These are phyloP conservation scores for Melanogaster broomeanus DNA, from an alignment of 768 basidiomycete species.

Conservation along the genomic window DNA sequence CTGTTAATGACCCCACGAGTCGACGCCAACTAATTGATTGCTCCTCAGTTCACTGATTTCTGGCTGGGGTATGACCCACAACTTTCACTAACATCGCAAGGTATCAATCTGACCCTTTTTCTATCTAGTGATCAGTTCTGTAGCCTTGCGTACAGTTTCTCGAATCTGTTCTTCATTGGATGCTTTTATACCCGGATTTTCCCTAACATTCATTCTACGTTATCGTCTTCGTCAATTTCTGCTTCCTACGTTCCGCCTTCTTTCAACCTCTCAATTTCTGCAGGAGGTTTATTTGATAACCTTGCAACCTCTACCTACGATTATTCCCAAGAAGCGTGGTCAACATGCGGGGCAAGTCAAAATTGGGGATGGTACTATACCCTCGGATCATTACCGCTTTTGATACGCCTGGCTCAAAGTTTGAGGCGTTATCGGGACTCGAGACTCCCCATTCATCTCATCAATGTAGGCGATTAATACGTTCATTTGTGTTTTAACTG, in stretches of 20 bases:
- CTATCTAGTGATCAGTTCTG: slow-evolving; percentile 73
- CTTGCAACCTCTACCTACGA: slow-evolving; percentile 12
- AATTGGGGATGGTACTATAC: slow-evolving; percentile 67
- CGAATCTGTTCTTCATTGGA: slow-evolving; percentile 69
- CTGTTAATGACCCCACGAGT: not conserved
- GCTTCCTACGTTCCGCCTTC: not conserved
- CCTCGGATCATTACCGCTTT: slow-evolving; percentile 64
- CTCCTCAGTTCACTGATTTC: slow-evolving; percentile 74
- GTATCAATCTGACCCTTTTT: slow-evolving; percentile 1
- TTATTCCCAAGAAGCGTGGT: slow-evolving; percentile 45
- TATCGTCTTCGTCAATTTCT: not conserved
- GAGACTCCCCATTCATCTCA: slow-evolving; percentile 68
- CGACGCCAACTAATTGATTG: slow-evolving; percentile 7
- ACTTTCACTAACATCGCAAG: not conserved
- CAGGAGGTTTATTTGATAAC: not conserved
- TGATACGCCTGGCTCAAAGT: slow-evolving; percentile 83
- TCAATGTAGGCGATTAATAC: slow-evolving; percentile 67
- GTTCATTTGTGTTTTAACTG: not conserved
- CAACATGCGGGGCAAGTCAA: slow-evolving; percentile 37
- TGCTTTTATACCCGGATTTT: slow-evolving; percentile 60
- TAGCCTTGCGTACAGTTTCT: slow-evolving; percentile 74
- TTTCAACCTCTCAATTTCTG: not conserved
- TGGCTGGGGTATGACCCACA: slow-evolving; percentile 71
- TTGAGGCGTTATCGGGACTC: slow-evolving; percentile 87
- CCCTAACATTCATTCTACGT: not conserved